A percentile compares a stretch with the other conserved stretches of the same genome.
phyloP scores from a whole-genome alignment of 1,284 basidiomycete genomes.

The Rhodotorula sp. region DNA sequence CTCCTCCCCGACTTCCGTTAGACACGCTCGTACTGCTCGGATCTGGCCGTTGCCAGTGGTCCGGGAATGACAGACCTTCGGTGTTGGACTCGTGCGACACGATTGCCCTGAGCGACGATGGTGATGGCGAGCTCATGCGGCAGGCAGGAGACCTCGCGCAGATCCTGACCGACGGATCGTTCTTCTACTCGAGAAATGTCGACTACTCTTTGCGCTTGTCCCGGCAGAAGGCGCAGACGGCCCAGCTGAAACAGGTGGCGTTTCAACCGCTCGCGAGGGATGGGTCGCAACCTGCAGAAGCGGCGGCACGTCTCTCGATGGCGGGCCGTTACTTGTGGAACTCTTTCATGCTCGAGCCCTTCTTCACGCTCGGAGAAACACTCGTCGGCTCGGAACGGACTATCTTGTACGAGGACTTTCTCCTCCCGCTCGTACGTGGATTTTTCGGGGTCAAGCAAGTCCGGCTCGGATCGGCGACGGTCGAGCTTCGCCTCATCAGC shows the following conservation, averaged over 20 bases:
- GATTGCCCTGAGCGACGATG: no score
- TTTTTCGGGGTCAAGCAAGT: not conserved
- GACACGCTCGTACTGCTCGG: no score
- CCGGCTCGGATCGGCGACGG: not conserved
- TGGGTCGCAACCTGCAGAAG: no score
- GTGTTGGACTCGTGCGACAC: no score
- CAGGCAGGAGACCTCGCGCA: not conserved
- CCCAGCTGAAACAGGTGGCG: not conserved
- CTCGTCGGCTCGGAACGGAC: not conserved
- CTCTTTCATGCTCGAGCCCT: not conserved
- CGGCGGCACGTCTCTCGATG: not conserved
- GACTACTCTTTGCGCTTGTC: not conserved
- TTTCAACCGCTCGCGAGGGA: not conserved
- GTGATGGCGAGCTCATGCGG: no score
- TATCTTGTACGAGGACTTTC: not conserved
- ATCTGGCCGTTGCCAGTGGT: no score
- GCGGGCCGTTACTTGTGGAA: not conserved
- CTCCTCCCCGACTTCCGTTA: no score
- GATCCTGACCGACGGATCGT: not conserved
- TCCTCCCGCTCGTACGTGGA: not conserved
- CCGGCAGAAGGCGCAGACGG: no score
- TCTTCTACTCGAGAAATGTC: not conserved
- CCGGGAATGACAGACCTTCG: no score
- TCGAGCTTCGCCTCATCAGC: not conserved
- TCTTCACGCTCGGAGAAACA: not conserved